phyloP scores from a whole-genome alignment of 257 asterid species.

The Ligustrum vulgare region DNA sequence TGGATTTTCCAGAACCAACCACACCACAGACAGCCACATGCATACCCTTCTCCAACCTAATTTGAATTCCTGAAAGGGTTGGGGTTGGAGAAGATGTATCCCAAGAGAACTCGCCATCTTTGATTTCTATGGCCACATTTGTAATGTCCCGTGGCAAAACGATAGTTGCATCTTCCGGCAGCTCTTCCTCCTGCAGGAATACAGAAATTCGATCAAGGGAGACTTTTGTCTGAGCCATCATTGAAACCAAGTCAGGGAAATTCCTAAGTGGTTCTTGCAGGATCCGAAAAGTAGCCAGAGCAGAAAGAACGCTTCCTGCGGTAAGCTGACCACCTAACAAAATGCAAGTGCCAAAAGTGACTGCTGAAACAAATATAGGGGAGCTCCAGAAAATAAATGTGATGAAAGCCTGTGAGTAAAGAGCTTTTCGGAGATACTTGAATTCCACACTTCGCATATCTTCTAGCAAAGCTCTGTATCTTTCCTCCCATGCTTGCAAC shows the following conservation, averaged over 20 bases:
- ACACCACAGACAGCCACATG: conserved; percentile 75
- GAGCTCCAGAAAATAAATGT: conserved; percentile 86
- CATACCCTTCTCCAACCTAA: conserved; percentile 61
- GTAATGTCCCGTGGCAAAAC: conserved; percentile 48
- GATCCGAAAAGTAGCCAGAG: conserved; percentile 74
- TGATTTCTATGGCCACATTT: conserved; percentile 56
- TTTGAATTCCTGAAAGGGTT: conserved; percentile 50
- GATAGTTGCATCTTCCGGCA: conserved; percentile 59
- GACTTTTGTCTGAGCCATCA: conserved; percentile 87
- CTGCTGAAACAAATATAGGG: conserved; percentile 70
- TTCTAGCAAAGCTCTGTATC: conserved; percentile 60
- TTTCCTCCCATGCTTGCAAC: conserved; percentile 82
- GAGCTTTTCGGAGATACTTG: conserved; percentile 67
- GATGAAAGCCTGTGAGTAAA: conserved; percentile 69
- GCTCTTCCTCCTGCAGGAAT: conserved; percentile 62
- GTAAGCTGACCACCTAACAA: conserved; percentile 73
- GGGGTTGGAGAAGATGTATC: conserved; percentile 45
- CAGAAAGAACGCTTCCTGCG: conserved; percentile 76
- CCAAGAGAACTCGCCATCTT: conserved; percentile 62
- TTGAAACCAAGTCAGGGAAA: conserved; percentile 76
- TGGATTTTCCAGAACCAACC: conserved; percentile 82
- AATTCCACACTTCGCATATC: conserved; percentile 75
- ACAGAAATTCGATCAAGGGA: conserved; percentile 71
- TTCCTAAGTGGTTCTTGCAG: conserved; percentile 75
- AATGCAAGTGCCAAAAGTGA: conserved; percentile 68